Conservation (phyloP, 2,329 filamentous ascomycete genomes). For the Macrophomina phaseolina region DNA sequence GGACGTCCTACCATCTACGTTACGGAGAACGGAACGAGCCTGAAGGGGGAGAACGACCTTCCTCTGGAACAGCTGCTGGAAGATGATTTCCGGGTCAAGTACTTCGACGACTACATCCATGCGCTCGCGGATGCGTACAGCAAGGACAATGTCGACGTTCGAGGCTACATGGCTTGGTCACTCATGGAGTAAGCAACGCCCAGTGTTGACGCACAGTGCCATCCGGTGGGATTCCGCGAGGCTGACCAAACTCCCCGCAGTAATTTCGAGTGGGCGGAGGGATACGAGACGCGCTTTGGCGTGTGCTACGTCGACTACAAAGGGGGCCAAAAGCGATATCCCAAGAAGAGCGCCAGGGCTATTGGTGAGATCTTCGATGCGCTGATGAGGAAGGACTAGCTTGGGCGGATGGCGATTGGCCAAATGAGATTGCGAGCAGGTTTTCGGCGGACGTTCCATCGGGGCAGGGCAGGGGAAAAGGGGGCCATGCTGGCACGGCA, state of each 20-base stretch:
- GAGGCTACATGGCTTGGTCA: conserved; percentile 85
- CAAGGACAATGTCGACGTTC: conserved; percentile 77
- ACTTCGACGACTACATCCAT: conserved; percentile 77
- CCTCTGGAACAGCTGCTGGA: conserved; percentile 72
- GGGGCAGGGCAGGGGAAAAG: conserved; percentile 8
- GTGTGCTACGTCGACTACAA: conserved; percentile 84
- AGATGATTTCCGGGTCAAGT: conserved; percentile 81
- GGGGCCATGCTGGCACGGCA: conserved; percentile 16
- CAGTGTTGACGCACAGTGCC: conserved; percentile 21
- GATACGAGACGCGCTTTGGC: conserved; percentile 84
- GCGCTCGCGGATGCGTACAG: conserved; percentile 76
- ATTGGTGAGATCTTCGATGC: conserved; percentile 74
- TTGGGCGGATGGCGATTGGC: not conserved
- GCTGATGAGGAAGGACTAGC: conserved; percentile 66
- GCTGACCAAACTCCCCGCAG: conserved; percentile 41
- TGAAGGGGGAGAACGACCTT: conserved; percentile 83
- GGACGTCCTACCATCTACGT: conserved; percentile 79
- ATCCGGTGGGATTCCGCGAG: conserved; percentile 24
- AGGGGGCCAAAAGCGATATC: conserved; percentile 76
- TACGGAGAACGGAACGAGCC: conserved; percentile 85
- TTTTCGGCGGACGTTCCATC: conserved; percentile 7
- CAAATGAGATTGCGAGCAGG: conserved; percentile 23
- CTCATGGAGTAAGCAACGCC: conserved; percentile 71
- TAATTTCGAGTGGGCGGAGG: conserved; percentile 93
- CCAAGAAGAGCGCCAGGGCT: conserved; percentile 82